These are phyloP conservation scores for Amoebophrya sp. DNA, from an alignment of 169 alveolate species.

Conservation along the genomic window DNA sequence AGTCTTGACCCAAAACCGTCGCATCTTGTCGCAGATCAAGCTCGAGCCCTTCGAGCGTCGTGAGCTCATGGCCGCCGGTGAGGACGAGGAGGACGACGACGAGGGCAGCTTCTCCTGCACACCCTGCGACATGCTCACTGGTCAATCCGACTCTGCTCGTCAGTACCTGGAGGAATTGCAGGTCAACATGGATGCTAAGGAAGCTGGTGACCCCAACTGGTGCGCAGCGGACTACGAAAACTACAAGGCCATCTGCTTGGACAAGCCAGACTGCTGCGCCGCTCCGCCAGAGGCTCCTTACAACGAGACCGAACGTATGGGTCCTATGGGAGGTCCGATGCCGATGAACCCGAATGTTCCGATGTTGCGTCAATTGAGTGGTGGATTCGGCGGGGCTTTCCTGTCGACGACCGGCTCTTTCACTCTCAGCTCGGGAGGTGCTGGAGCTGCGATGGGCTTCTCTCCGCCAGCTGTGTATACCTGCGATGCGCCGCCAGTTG, in stretches of 20 bases:
- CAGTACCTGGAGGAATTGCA: background rate
- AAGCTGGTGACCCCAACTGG: background rate
- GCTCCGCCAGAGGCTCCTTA: background rate
- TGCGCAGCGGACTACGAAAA: background rate
- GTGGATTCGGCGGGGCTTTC: no score
- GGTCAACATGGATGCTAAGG: background rate
- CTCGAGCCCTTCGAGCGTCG: background rate
- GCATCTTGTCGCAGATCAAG: background rate
- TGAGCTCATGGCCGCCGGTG: background rate
- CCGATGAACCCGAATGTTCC: no score
- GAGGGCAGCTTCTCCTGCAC: background rate
- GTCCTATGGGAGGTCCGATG: no score
- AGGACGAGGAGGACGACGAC: background rate
- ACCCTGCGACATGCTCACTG: background rate
- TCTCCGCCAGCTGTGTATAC: no score
- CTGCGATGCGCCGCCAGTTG: no score
- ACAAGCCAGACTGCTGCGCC: background rate
- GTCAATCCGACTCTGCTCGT: background rate
- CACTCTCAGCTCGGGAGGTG: no score
- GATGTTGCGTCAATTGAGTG: no score
- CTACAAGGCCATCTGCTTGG: background rate
- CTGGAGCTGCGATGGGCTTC: no score
- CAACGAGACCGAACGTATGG: no score
- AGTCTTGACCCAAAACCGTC: background rate
- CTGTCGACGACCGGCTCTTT: no score